Percentiles rank a stretch among this genome's conserved stretches.
These are phyloP conservation scores for Byssothecium circinans DNA, from an alignment of 2,329 filamentous ascomycete species.

Conservation along the genomic window DNA sequence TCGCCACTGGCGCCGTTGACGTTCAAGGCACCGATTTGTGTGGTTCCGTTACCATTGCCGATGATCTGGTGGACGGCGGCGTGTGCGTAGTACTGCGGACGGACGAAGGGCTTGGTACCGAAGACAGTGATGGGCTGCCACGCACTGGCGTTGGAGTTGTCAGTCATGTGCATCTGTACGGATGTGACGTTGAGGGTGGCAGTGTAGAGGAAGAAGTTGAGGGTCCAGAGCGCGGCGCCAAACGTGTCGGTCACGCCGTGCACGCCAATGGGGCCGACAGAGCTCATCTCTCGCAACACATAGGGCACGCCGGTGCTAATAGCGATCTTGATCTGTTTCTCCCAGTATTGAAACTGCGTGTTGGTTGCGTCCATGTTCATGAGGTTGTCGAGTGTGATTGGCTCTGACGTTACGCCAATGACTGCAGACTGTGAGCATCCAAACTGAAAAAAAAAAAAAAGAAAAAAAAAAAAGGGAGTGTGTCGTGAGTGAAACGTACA, in stretches of 20 bases:
- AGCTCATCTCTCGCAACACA: slow-evolving; percentile 56
- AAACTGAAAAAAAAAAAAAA: neutral
- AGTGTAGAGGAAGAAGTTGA: slow-evolving; percentile 56
- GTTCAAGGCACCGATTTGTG: slow-evolving; percentile 45
- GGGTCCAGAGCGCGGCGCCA: slow-evolving; percentile 54
- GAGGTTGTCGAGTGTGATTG: slow-evolving; percentile 49
- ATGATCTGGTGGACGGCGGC: slow-evolving; percentile 56
- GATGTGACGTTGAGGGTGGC: slow-evolving; percentile 52
- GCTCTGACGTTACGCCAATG: slow-evolving; percentile 50
- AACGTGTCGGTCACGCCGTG: slow-evolving; percentile 52
- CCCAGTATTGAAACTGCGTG: slow-evolving; percentile 53
- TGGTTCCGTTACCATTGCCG: slow-evolving; percentile 50
- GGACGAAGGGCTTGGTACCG: slow-evolving; percentile 47
- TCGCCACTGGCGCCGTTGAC: slow-evolving; percentile 32
- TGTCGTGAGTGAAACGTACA: slow-evolving; percentile 28
- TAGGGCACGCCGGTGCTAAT: slow-evolving; percentile 49
- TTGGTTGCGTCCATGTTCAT: slow-evolving; percentile 52
- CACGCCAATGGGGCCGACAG: slow-evolving; percentile 54
- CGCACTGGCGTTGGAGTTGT: slow-evolving; percentile 54
- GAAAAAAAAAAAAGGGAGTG: neutral
- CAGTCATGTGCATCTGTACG: slow-evolving; percentile 58
- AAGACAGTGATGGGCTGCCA: slow-evolving; percentile 52
- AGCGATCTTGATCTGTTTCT: slow-evolving; percentile 47
- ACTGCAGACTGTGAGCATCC: slow-evolving; percentile 31
- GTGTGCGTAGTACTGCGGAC: slow-evolving; percentile 55